Evolutionary conservation across 306 rosid genomes (phyloP).

Genomic region (Vachellia collinsii): DNA sequence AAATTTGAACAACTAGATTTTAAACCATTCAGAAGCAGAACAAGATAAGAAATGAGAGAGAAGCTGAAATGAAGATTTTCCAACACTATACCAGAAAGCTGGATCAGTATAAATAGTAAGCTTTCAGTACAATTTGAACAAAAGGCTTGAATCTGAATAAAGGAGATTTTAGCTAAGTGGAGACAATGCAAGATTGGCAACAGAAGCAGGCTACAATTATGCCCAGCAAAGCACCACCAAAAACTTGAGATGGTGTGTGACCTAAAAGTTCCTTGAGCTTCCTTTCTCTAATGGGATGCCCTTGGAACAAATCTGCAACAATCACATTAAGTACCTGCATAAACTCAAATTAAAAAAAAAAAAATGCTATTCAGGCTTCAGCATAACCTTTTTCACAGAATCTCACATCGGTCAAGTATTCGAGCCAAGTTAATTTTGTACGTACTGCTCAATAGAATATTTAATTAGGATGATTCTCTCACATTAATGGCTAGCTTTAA

Average conservation of each 20-base stretch:
- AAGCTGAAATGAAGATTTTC: not conserved
- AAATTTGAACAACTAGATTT: not conserved
- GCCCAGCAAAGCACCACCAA: slow-evolving; percentile 70
- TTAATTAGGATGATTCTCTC: not conserved
- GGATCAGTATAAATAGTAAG: not conserved
- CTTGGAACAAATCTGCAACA: slow-evolving; percentile 64
- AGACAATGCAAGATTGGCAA: slow-evolving; percentile 51
- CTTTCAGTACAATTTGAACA: not conserved
- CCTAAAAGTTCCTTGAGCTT: slow-evolving; percentile 76
- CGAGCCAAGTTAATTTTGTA: not conserved
- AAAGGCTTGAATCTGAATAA: not conserved
- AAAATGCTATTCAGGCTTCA: not conserved
- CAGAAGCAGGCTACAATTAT: slow-evolving; percentile 56
- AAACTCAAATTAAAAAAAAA: not conserved
- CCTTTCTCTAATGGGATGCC: slow-evolving; percentile 70
- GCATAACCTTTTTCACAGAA: not conserved
- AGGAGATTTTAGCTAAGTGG: slow-evolving; percentile 20
- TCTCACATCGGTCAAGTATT: not conserved
- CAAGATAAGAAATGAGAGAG: not conserved
- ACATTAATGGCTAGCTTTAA: no score
- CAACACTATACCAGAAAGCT: not conserved
- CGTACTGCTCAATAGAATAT: not conserved
- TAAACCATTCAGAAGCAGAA: not conserved
- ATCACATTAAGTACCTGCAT: slow-evolving; percentile 70
- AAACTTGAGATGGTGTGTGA: slow-evolving; percentile 71